phyloP scores from a whole-genome alignment of 768 basidiomycete genomes.

The Holtermanniella nyarrowii region DNA sequence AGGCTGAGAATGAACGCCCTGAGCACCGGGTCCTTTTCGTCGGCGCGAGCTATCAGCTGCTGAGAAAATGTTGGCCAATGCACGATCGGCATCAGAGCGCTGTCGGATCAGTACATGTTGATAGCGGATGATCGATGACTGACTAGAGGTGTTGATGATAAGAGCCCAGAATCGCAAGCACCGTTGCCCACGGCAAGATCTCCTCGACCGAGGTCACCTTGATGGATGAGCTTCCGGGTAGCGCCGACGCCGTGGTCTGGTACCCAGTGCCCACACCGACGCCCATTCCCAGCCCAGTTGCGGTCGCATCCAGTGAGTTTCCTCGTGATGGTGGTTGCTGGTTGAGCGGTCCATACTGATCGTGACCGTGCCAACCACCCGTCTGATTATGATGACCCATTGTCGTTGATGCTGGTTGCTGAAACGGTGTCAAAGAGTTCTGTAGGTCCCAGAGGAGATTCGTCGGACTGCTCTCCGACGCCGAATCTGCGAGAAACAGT shows the following conservation, averaged over 20 bases:
- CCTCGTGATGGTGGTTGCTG: conserved; percentile 4
- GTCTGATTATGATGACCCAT: no score
- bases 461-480: background rate
- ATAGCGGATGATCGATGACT: background rate
- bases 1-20: conserved; percentile 20
- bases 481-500: background rate
- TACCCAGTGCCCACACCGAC: background rate
- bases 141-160: conserved; percentile 25
- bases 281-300: background rate
- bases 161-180: conserved; percentile 11
- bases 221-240: background rate
- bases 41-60: conserved; percentile 17
- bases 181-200: conserved; percentile 9
- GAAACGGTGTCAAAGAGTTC: background rate
- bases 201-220: conserved; percentile 10
- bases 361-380: background rate
- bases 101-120: conserved; percentile 1
- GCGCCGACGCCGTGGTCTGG: background rate
- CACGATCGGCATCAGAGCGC: conserved; percentile 18
- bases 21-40: conserved; percentile 13
- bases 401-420: background rate
- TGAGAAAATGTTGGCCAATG: conserved; percentile 28
- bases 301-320: conserved; percentile 6
- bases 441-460: background rate
- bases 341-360: background rate